These are phyloP conservation scores for Viridothelium virens DNA, from an alignment of 495 filamentous ascomycete species.

Conservation along the genomic window DNA sequence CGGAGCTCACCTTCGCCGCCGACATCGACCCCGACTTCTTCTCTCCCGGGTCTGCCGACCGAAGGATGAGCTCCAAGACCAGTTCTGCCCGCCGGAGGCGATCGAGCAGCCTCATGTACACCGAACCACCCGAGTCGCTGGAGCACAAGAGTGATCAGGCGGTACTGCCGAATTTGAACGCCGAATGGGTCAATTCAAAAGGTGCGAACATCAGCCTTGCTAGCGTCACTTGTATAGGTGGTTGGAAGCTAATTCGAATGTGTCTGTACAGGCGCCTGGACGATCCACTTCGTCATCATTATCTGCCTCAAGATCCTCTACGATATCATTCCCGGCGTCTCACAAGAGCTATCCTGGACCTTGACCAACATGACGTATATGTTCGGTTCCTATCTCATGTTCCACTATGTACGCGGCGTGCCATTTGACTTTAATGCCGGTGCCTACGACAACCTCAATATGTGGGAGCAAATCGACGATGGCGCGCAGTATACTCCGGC, in stretches of 20 bases:
- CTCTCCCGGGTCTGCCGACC: conserved; percentile 43
- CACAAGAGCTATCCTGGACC: conserved; percentile 97
- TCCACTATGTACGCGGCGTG: conserved; percentile 95
- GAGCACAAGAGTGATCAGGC: conserved; percentile 96
- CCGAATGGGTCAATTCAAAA: conserved; percentile 98
- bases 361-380: conserved; percentile 98
- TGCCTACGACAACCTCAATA: conserved; percentile 97
- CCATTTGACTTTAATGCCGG: conserved; percentile 99
- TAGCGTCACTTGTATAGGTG: no score
- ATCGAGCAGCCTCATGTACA: conserved; percentile 93
- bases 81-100: conserved; percentile 70
- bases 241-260: not conserved
- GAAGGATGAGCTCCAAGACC: conserved; percentile 48
- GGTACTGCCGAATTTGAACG: conserved; percentile 88
- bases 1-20: conserved; percentile 65
- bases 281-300: conserved; percentile 91
- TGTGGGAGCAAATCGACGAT: conserved; percentile 99
- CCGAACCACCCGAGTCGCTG: conserved; percentile 85
- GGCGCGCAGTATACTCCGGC: conserved; percentile 96
- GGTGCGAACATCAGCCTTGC: conserved; percentile 47
- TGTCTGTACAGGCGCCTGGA: conserved; percentile 72
- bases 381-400: conserved; percentile 98
- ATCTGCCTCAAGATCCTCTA: conserved; percentile 84
- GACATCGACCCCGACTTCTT: conserved; percentile 57
- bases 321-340: conserved; percentile 88